Percentiles rank a stretch among this genome's conserved stretches.
Conservation (phyloP, 768 basidiomycete genomes). For the Imleria badia region DNA sequence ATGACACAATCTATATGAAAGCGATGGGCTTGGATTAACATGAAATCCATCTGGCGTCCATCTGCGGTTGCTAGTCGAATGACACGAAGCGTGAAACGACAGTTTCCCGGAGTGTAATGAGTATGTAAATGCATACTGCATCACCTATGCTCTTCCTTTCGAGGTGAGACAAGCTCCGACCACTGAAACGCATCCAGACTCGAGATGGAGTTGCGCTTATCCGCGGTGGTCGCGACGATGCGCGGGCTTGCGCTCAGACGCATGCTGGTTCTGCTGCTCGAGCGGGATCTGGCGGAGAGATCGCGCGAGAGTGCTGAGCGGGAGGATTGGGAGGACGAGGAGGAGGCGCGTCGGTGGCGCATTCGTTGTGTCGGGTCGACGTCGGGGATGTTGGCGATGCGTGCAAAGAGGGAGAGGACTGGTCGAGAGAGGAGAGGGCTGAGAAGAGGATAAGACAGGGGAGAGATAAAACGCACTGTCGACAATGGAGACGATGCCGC, state of each 20-base stretch:
- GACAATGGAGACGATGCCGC: constrained; percentile 79
- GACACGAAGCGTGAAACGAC: neutral
- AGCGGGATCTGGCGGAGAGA: constrained; percentile 38
- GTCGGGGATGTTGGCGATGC: constrained; percentile 66
- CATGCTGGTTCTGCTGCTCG: constrained; percentile 42
- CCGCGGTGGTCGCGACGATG: constrained; percentile 29
- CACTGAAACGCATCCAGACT: constrained; percentile 34
- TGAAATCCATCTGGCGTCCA: neutral
- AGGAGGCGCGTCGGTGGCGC: constrained; percentile 77
- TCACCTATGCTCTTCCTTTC: constrained; percentile 29
- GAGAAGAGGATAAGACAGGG: neutral
- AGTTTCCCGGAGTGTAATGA: neutral
- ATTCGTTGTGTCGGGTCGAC: constrained; percentile 79
- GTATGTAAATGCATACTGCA: neutral
- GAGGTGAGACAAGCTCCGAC: constrained; percentile 32
- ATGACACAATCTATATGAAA: neutral
- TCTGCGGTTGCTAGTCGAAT: neutral
- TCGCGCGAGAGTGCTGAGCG: constrained; percentile 39
- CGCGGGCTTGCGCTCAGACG: constrained; percentile 34
- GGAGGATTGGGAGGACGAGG: constrained; percentile 60
- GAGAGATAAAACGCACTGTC: constrained; percentile 54
- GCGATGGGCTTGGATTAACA: neutral
- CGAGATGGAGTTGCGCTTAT: constrained; percentile 32
- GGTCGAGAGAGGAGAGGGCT: neutral
- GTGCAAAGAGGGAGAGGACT: constrained; percentile 82